Evolutionary conservation across 257 asterid species (phyloP), one percentile per base, ranked within the genome.

Genomic region (Osmanthus fragrans): DNA sequence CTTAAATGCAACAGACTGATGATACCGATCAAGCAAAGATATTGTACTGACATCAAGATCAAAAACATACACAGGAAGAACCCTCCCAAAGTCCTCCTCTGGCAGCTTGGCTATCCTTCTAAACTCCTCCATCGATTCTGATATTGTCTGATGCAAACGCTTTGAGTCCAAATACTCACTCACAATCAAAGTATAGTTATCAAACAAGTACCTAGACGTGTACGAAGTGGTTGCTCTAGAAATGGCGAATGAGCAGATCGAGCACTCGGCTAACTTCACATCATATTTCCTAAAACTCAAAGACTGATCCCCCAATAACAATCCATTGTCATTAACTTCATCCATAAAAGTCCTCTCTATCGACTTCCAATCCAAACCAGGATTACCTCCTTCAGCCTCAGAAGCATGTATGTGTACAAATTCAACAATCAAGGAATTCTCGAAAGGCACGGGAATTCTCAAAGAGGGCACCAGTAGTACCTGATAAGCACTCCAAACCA

Each of bases 401-500:
- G 77, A 73, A 15, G 84, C 92, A 75, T 77, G 78, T 47, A 95
- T 81, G 79, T 93, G 98, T 84, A 95, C 78, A 76, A 95, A 87
- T 69, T 95, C 90, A 76, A 95, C 90, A 21, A 85, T 77, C 91
- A 95, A 85, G 3, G 80, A 83, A 81, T 82, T 81, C 80, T 93
- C 98, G 72, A 83, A 91, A 39, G 91, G 92, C 73, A 95, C 94
- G 9, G 96, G 97, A 70, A 93, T 87, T 81, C 99, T 88, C 89
- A 95, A 83, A 51, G 97, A 88, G 63, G 99, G 99, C 37, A 93
- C 98, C 12, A 93, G 85, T 3, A 95, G 93, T 65, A 89, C 98
- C 97, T 91, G 96, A 82, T 95, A 95, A 80, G 99, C 96, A 74
- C 96, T 93, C 96, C 93, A 93, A 16, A 95, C 97, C 63, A 95